These are phyloP conservation scores for Microdochium bolleyi DNA, from an alignment of 2,329 filamentous ascomycete species.

Conservation along the genomic window DNA sequence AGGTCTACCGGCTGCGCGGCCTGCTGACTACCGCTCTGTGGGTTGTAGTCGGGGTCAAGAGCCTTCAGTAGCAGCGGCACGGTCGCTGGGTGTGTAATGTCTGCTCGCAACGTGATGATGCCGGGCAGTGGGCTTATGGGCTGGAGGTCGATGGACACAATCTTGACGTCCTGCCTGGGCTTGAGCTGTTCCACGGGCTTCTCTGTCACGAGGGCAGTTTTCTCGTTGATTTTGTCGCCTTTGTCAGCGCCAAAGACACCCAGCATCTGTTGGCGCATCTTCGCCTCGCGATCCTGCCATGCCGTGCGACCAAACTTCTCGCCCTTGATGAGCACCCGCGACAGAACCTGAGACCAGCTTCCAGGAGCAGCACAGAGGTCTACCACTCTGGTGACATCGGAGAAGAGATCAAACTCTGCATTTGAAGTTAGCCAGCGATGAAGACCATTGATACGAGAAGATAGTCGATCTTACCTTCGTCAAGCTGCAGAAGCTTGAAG, in stretches of 20 bases:
- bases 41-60: conserved; percentile 64
- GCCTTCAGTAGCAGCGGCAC: conserved; percentile 82
- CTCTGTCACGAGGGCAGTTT: conserved; percentile 2
- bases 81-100: conserved; percentile 95
- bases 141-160: conserved; percentile 92
- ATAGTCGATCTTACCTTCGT: conserved; percentile 50
- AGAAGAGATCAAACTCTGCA: conserved; percentile 85
- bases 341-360: conserved; percentile 95
- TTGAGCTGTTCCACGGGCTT: conserved; percentile 15
- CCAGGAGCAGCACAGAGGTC: conserved; percentile 94
- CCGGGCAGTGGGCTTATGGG: conserved; percentile 91
- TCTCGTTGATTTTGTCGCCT: conserved; percentile 13
- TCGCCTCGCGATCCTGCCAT: conserved; percentile 78
- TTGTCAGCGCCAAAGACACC: conserved; percentile 32
- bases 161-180: conserved; percentile 69
- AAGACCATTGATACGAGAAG: conserved; percentile 2
- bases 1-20: conserved; percentile 79
- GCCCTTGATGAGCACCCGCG: conserved; percentile 84
- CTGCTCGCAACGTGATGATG: conserved; percentile 84
- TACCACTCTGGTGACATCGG: conserved; percentile 83
- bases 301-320: conserved; percentile 81
- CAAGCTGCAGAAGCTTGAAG: conserved; percentile 93
- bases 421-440: conserved; percentile 6
- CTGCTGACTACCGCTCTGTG: conserved; percentile 34
- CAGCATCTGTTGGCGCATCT: conserved; percentile 54